Evolutionary conservation across 805 yeast genomes (phyloP), one percentile per base, ranked within the genome.

Genomic region (Ogataea philodendri): DNA sequence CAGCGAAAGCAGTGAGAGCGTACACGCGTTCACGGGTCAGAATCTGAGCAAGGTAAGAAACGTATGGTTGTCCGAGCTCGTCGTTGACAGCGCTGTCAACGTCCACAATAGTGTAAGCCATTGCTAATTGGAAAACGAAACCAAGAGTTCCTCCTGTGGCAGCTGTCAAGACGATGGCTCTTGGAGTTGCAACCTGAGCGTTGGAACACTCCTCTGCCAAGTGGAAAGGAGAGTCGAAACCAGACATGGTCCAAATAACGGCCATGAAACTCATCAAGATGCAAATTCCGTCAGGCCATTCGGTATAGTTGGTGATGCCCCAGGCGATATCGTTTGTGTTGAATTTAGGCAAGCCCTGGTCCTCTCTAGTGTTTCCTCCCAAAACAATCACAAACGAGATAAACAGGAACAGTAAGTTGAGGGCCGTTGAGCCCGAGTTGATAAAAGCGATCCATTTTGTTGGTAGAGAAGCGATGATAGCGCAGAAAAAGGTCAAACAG

Each of bases 201-300:
- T 78, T 78, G 32, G 76, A 61, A 45, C 81, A 74, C 51, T 81
- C 87, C 57, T 81, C 88, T 11, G 83, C 68, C 43, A 81, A 63
- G 51, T 81, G 86, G 64, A 79, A 80, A 0, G 86, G 82, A 13
- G 84, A 76, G 52, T 81, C 86, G 52, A 76, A 81, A 10, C 85
- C 86, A 35, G 81, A 71, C 84, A 80, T 78, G 29, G 81, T 74
- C 81, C 81, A 76, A 41, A 75, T 72, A 30, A 70, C 78, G 18
- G 81, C 76, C 46, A 74, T 52, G 57, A 76, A 76, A 5, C 75
- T 65, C 67, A 74, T 65, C 39, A 78, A 55, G 52, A 74, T 63
- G 18, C 78, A 70, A 32, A 77, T 65, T 36, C 84, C 84, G 29
- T 65, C 62, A 10, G 82, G 80, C 66, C 72, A 78, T 26, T 74